A percentile compares a stretch with the other conserved stretches of the same genome.
Conservation (phyloP, 1,284 basidiomycete species). For the Thecaphora thlaspeos region DNA sequence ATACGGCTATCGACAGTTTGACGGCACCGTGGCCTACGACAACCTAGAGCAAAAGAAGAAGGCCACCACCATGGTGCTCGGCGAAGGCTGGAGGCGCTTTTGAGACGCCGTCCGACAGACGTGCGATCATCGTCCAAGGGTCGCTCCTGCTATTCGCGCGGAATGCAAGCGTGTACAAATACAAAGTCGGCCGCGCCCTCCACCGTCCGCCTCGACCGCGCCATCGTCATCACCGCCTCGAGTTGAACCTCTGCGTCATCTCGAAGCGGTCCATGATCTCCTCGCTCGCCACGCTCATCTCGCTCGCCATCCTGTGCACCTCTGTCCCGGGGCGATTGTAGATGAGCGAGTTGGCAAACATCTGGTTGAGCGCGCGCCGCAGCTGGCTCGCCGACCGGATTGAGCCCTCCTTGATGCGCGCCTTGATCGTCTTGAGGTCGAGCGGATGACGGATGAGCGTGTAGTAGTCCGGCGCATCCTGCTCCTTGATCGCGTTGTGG, state of each 20-base stretch:
- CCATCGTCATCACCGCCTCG: too few relatives aligned
- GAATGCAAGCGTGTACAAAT: too few relatives aligned
- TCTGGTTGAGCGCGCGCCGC: constrained; percentile 34
- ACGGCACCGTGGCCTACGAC: too few relatives aligned
- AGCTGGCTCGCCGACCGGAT: constrained; percentile 38
- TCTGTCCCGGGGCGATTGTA: constrained; percentile 53
- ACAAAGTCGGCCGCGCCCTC: too few relatives aligned
- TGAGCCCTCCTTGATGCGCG: constrained; percentile 46
- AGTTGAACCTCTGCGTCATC: constrained; percentile 26
- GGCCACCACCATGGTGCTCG: too few relatives aligned
- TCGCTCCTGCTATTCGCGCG: too few relatives aligned
- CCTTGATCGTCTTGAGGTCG: constrained; percentile 52
- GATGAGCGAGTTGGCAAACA: constrained; percentile 55
- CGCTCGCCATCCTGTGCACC: constrained; percentile 52
- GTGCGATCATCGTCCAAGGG: too few relatives aligned
- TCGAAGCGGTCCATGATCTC: constrained; percentile 38
- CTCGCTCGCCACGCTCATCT: constrained; percentile 50
- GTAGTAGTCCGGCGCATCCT: constrained; percentile 54
- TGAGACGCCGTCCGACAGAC: too few relatives aligned
- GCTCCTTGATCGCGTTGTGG: constrained; percentile 53
- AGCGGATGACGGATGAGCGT: constrained; percentile 45
- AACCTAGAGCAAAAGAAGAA: too few relatives aligned
- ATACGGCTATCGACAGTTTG: too few relatives aligned
- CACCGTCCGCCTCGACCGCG: too few relatives aligned
- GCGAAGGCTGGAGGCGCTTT: too few relatives aligned